Base-by-base conservation (phyloP, 108 stramenopile species). In the Mayamaea pseudoterrestris region DNA sequence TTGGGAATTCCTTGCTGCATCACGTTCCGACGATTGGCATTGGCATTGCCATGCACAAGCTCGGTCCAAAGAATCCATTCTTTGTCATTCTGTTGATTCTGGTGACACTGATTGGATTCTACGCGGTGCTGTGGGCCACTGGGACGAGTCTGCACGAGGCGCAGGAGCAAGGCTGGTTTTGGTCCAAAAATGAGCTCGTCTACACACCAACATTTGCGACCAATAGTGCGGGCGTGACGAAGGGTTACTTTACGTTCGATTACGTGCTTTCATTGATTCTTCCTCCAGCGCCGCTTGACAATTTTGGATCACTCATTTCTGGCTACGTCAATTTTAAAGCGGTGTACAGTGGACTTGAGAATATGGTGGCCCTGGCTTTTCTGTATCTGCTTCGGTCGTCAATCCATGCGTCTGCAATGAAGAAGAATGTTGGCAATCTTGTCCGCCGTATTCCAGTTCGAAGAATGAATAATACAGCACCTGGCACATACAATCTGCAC, bases 321-420 rank as follows among this genome's bases (percentile, higher is more conserved):
- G 44, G 47, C 8, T 13, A 22, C 45, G 67, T 79, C n/a, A 46
- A 75, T 49, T 78, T 76, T 76, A 53, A 37, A 23, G 80, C 86
- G 1, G 71, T 83, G 21, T 8, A 17, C 28, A 57, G 55, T 14
- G 86, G 78, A 13, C 22, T 80, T 26, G 27, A 46, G 16, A 53
- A 61, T 29, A 62, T 66, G 24, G 36, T 73, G 39, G 78, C 86
- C 18, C 60, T 88, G 73, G 71, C 65, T 4, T 47, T 83, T 27
- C 63, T 88, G 35, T 83, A 83, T 46, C 34, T 88, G 29, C 28
- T 88, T 18, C 76, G 86, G 7, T 76, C 61, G 30, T 80, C 78
- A 8, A 41, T 88, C 8, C 80, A 83, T 59, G 76, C 65, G 3
- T 31, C 66, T 1, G 65, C 73, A 9, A 44, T 83, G 8, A 74